Percentiles rank a stretch among this genome's conserved stretches.
Evolutionary conservation across 2,329 filamentous ascomycete genomes (phyloP).

Genomic region (Neonectria sp.): DNA sequence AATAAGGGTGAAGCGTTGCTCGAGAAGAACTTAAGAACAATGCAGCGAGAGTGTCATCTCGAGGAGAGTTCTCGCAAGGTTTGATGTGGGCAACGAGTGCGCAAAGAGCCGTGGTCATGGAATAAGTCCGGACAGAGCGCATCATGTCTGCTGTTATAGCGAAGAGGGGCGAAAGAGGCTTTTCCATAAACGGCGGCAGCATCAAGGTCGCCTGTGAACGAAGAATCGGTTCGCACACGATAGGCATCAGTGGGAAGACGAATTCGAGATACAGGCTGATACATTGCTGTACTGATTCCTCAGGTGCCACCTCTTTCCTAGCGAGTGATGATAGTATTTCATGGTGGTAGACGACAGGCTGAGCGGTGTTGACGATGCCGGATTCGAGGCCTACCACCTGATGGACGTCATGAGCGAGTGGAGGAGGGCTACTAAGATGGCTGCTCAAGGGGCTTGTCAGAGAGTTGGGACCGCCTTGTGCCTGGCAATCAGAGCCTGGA

Average conservation of each 20-base stretch:
- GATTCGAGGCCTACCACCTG: background rate
- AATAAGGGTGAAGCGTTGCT: conserved; percentile 12
- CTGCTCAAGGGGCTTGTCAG: background rate
- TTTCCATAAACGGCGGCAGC: background rate
- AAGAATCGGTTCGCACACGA: conserved; percentile 16
- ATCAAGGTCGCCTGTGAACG: conserved; percentile 12
- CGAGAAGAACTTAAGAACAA: conserved; percentile 12
- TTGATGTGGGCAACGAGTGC: conserved; percentile 19
- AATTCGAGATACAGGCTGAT: conserved; percentile 18
- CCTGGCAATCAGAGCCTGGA: background rate
- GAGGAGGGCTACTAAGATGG: background rate
- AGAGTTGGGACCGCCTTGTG: background rate
- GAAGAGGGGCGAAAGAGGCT: background rate
- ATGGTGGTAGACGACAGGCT: conserved; percentile 1
- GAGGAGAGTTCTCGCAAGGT: conserved; percentile 11
- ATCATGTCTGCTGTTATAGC: conserved; percentile 4
- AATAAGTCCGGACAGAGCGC: conserved; percentile 10
- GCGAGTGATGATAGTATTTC: background rate
- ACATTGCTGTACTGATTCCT: conserved; percentile 4
- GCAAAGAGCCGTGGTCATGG: conserved; percentile 10
- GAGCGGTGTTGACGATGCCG: background rate
- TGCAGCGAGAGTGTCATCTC: conserved; percentile 12
- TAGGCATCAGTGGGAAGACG: conserved; percentile 16
- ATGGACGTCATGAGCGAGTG: background rate
- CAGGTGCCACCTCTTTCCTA: background rate